These are phyloP conservation scores for Mrakiaceae sp. DNA, from an alignment of 1,284 basidiomycete genomes.

Conservation along the genomic window DNA sequence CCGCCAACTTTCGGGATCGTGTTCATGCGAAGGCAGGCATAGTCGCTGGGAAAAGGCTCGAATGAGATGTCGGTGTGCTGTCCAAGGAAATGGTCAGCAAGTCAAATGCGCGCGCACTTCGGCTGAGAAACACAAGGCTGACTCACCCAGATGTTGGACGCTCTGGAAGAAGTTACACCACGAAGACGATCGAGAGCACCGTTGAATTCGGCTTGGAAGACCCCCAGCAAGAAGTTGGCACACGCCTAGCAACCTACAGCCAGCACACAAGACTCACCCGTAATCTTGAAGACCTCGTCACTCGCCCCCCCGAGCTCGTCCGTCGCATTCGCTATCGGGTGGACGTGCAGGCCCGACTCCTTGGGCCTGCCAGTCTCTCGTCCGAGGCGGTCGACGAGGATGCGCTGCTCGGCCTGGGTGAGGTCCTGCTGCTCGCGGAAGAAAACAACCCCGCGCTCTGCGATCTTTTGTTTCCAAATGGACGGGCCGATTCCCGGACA, in stretches of 20 bases:
- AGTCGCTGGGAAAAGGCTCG: conserved; percentile 55
- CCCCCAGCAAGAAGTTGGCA: too few species aligned
- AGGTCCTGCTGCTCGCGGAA: conserved; percentile 47
- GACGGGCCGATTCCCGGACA: too few species aligned
- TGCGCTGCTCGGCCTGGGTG: conserved; percentile 39
- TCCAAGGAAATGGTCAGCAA: neutral
- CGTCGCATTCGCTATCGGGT: conserved; percentile 37
- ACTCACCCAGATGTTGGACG: too few species aligned
- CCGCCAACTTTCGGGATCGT: conserved; percentile 42
- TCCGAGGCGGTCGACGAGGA: conserved; percentile 43
- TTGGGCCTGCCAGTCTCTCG: conserved; percentile 47
- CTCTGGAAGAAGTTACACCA: too few species aligned
- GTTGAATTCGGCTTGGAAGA: too few species aligned
- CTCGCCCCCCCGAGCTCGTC: conserved; percentile 35
- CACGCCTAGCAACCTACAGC: too few species aligned
- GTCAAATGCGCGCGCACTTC: too few species aligned
- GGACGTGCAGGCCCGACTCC: conserved; percentile 49
- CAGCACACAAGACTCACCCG: neutral
- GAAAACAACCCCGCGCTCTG: conserved; percentile 60
- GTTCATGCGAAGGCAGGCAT: conserved; percentile 50
- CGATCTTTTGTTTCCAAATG: conserved; percentile 19
- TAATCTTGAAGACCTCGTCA: conserved; percentile 22
- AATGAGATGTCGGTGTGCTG: conserved; percentile 35
- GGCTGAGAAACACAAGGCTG: too few species aligned
- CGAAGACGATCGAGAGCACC: too few species aligned